Conservation (phyloP, 176 grass and related monocot genomes). For the Eremochloa ophiuroides region DNA sequence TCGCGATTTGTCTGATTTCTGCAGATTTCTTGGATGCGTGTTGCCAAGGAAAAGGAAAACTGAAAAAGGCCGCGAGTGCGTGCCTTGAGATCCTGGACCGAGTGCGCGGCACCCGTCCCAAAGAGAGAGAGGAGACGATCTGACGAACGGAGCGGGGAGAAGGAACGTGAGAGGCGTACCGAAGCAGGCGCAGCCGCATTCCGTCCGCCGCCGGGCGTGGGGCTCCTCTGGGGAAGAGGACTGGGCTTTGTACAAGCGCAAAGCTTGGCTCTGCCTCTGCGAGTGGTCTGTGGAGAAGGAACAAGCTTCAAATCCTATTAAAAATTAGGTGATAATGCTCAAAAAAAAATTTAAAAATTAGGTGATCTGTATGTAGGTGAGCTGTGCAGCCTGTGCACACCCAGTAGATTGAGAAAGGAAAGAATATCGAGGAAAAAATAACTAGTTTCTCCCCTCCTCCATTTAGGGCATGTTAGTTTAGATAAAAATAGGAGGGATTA, state of each 20-base stretch:
- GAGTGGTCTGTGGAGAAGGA: no score
- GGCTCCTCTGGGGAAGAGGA: neutral
- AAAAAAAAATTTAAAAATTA: no score
- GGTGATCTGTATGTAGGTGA: no score
- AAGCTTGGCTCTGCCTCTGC: neutral
- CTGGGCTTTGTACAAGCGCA: neutral
- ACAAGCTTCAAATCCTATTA: no score
- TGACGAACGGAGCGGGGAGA: neutral
- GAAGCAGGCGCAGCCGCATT: slow-evolving; percentile 8
- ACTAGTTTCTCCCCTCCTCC: no score
- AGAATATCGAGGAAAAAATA: no score
- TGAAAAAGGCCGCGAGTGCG: neutral
- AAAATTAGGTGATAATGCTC: no score
- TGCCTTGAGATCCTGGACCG: neutral
- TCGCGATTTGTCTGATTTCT: neutral
- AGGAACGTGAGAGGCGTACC: slow-evolving; percentile 1
- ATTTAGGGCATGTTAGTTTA: no score
- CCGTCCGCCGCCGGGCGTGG: neutral
- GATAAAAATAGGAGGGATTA: no score
- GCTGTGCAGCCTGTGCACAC: no score
- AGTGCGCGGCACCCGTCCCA: neutral
- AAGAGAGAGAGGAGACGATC: neutral
- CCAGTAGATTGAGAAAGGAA: no score
- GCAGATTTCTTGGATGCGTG: neutral
- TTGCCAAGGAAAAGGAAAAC: neutral